These are phyloP conservation scores for Zymoseptoria pseudotritici DNA, from an alignment of 2,329 filamentous ascomycete species.

Conservation along the genomic window DNA sequence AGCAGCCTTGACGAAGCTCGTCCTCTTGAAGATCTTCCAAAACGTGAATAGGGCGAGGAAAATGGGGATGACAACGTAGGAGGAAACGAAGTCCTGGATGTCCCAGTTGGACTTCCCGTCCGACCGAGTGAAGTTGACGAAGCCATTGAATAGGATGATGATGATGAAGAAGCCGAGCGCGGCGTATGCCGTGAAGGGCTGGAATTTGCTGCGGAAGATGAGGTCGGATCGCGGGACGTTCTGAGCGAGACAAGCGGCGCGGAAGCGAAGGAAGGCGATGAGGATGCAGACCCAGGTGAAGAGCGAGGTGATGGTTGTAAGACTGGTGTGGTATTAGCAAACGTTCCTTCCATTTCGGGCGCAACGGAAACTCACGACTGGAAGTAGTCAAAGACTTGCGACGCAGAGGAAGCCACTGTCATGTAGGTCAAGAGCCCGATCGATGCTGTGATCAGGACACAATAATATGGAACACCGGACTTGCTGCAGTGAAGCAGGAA, in stretches of 20 bases:
- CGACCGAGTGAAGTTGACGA: slow-evolving; percentile 47
- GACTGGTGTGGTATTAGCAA: background rate
- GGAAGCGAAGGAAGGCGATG: slow-evolving; percentile 26
- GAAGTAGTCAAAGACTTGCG: slow-evolving; percentile 30
- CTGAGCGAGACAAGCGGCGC: slow-evolving; percentile 24
- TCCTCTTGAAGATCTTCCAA: slow-evolving; percentile 61
- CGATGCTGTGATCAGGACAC: slow-evolving; percentile 37
- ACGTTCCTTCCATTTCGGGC: no score
- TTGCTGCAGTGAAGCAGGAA: slow-evolving; percentile 42
- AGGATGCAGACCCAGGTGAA: slow-evolving; percentile 27
- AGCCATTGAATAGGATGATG: slow-evolving; percentile 60
- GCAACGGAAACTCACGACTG: slow-evolving; percentile 10
- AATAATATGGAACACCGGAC: slow-evolving; percentile 36
- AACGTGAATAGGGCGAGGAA: slow-evolving; percentile 46
- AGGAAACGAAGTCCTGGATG: slow-evolving; percentile 43
- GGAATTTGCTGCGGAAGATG: slow-evolving; percentile 42
- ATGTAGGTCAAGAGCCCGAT: slow-evolving; percentile 52
- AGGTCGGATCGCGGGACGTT: slow-evolving; percentile 31
- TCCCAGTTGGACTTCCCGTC: slow-evolving; percentile 32
- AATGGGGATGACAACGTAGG: slow-evolving; percentile 23
- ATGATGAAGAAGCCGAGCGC: slow-evolving; percentile 54
- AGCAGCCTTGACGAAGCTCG: slow-evolving; percentile 39
- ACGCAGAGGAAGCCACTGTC: slow-evolving; percentile 30
- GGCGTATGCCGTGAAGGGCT: slow-evolving; percentile 50
- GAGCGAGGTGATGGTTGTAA: slow-evolving; percentile 30